These are phyloP conservation scores for Candida endomychidarum DNA, from an alignment of 805 yeast species.

Conservation along the genomic window DNA sequence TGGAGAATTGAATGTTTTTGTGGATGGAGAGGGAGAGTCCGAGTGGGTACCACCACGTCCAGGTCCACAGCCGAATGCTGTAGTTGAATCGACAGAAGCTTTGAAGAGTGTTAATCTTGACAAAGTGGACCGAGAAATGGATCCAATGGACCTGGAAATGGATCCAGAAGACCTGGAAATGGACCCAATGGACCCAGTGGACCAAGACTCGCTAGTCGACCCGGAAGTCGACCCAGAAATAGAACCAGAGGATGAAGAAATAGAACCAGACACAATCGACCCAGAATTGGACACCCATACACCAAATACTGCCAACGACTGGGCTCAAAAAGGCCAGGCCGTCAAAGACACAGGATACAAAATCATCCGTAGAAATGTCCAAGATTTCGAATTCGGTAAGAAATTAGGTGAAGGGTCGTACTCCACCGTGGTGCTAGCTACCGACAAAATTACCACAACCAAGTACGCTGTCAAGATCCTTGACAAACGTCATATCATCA, in stretches of 20 bases:
- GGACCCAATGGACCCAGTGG: no score
- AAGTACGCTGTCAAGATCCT: conserved; percentile 75
- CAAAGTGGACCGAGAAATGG: no score
- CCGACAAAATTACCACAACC: conserved; percentile 50
- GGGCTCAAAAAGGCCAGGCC: conserved; percentile 40
- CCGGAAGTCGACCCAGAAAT: no score
- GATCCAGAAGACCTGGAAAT: no score
- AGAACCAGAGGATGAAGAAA: conserved; percentile 3
- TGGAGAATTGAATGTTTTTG: conserved; percentile 37
- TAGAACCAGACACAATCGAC: not conserved
- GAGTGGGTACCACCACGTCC: no score
- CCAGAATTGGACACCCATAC: not conserved
- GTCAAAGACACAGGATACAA: conserved; percentile 21
- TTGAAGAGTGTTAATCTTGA: conserved; percentile 9
- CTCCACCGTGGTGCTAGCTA: conserved; percentile 46
- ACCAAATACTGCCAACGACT: conserved; percentile 11
- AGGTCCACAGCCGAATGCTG: no score
- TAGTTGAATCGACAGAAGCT: no score
- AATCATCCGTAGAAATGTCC: conserved; percentile 36
- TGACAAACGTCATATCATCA: conserved; percentile 74
- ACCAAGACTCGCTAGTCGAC: no score
- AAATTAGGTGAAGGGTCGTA: conserved; percentile 47
- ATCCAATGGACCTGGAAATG: no score
- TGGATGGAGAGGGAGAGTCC: conserved; percentile 9
- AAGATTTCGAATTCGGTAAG: conserved; percentile 42